These are phyloP conservation scores for Aspergillus japonicus DNA, from an alignment of 2,329 filamentous ascomycete genomes.

Conservation along the genomic window DNA sequence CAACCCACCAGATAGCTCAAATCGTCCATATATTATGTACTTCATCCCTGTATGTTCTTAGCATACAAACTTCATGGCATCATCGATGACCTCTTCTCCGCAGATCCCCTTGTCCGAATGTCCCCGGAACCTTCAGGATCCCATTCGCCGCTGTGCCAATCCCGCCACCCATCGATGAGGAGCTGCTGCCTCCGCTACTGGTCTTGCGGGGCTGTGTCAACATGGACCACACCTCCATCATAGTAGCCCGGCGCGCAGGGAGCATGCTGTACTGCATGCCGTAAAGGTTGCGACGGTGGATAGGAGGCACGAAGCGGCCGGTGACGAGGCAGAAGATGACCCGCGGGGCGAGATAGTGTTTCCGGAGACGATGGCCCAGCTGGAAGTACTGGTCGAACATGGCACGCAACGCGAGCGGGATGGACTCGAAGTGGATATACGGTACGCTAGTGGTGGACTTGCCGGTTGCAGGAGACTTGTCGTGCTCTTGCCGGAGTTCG, in stretches of 20 bases:
- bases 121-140: slow-evolving; percentile 33
- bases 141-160: slow-evolving; percentile 28
- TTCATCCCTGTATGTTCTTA: slow-evolving; percentile 3
- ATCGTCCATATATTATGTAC: slow-evolving; percentile 4
- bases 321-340: slow-evolving; percentile 86
- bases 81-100: slow-evolving; percentile 37
- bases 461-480: slow-evolving; percentile 36
- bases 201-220: slow-evolving; percentile 54
- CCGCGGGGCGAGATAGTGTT: slow-evolving; percentile 87
- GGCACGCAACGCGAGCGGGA: slow-evolving; percentile 82
- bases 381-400: slow-evolving; percentile 99
- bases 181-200: slow-evolving; percentile 23
- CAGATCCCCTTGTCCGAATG: slow-evolving; percentile 32
- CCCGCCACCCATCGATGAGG: slow-evolving; percentile 26
- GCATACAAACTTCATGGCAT: slow-evolving; percentile 7
- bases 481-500: slow-evolving; percentile 74
- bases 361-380: slow-evolving; percentile 84
- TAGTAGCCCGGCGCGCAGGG: slow-evolving; percentile 73
- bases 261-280: slow-evolving; percentile 98
- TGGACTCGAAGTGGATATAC: slow-evolving; percentile 85
- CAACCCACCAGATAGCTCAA: background rate
- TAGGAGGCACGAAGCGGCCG: slow-evolving; percentile 89
- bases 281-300: slow-evolving; percentile 91
- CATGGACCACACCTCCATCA: slow-evolving; percentile 81
- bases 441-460: slow-evolving; percentile 62